Evolutionary conservation across 2,329 filamentous ascomycete species (phyloP).

Genomic region (Phymatotrichopsis omnivora): DNA sequence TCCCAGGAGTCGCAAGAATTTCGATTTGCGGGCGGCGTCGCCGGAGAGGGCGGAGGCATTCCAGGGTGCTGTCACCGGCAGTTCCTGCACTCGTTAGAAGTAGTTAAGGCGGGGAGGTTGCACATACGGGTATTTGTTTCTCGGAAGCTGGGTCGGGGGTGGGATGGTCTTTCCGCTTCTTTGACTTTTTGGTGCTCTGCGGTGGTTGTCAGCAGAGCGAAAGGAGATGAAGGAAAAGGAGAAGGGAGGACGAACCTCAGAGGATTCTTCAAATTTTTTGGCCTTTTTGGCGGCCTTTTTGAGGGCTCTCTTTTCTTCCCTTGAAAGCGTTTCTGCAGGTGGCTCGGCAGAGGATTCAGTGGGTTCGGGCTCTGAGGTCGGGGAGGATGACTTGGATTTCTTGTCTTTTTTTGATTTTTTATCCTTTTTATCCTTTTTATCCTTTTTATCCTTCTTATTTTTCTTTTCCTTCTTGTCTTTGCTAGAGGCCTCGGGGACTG

Average conservation of each 20-base stretch:
- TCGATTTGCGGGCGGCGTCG: slow-evolving; percentile 43
- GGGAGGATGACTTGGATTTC: slow-evolving; percentile 1
- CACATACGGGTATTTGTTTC: not conserved
- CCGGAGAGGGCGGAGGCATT: slow-evolving; percentile 40
- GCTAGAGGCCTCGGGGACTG: not conserved
- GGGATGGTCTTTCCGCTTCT: slow-evolving; percentile 4
- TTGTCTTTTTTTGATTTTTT: not conserved
- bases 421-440: not conserved
- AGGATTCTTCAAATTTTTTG: slow-evolving; percentile 4
- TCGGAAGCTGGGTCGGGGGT: not conserved
- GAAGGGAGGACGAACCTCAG: slow-evolving; percentile 4
- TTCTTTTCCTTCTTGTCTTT: not conserved
- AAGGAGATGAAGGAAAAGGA: slow-evolving; percentile 1
- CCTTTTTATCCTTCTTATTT: slow-evolving; percentile 2
- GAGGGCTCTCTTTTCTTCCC: slow-evolving; percentile 3
- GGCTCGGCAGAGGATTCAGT: not conserved
- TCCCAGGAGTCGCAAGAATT: slow-evolving; percentile 49
- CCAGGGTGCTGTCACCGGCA: slow-evolving; percentile 3
- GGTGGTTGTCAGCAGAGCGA: slow-evolving; percentile 1
- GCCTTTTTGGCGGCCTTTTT: slow-evolving; percentile 11
- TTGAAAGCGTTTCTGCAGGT: slow-evolving; percentile 3
- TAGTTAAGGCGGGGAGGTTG: slow-evolving; percentile 22
- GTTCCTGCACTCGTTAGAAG: not conserved
- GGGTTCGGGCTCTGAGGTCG: not conserved
- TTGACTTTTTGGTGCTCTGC: slow-evolving; percentile 7